Conservation (phyloP, 2,329 filamentous ascomycete species). For the Didymella exigua region DNA sequence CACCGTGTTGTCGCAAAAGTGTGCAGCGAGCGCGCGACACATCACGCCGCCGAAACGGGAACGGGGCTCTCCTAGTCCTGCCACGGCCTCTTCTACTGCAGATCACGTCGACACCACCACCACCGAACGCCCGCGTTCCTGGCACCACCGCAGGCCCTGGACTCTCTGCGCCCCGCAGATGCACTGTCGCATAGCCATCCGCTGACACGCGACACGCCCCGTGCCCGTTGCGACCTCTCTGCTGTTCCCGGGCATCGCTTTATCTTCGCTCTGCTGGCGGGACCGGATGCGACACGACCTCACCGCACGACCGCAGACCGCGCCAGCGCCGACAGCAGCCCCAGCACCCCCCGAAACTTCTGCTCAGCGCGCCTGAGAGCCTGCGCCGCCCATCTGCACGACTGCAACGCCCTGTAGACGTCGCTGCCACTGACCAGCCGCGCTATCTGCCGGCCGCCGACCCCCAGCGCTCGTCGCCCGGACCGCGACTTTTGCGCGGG, state of each 20-base stretch:
- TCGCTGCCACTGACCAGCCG: conserved; percentile 31
- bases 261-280: conserved; percentile 34
- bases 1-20: not conserved
- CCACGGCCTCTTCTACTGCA: conserved; percentile 4
- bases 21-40: conserved; percentile 3
- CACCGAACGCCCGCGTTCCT: conserved; percentile 22
- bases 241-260: conserved; percentile 20
- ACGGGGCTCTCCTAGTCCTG: not conserved
- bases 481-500: conserved; percentile 28
- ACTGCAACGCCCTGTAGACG: conserved; percentile 7
- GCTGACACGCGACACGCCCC: conserved; percentile 27
- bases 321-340: conserved; percentile 27
- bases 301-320: conserved; percentile 34
- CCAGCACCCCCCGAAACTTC: conserved; percentile 19
- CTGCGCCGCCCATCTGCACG: conserved; percentile 31
- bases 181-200: conserved; percentile 34
- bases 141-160: conserved; percentile 33
- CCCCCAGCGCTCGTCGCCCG: conserved; percentile 25
- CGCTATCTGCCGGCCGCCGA: conserved; percentile 34
- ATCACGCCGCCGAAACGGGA: conserved; percentile 1
- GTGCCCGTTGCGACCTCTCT: conserved; percentile 32
- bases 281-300: conserved; percentile 45
- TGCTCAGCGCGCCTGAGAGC: conserved; percentile 25
- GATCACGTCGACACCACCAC: conserved; percentile 26
- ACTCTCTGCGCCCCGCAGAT: conserved; percentile 31